Evolutionary conservation across 495 filamentous ascomycete genomes (phyloP), one percentile per base, ranked within the genome.

Genomic region (Hypoxylon crocopeplum): DNA sequence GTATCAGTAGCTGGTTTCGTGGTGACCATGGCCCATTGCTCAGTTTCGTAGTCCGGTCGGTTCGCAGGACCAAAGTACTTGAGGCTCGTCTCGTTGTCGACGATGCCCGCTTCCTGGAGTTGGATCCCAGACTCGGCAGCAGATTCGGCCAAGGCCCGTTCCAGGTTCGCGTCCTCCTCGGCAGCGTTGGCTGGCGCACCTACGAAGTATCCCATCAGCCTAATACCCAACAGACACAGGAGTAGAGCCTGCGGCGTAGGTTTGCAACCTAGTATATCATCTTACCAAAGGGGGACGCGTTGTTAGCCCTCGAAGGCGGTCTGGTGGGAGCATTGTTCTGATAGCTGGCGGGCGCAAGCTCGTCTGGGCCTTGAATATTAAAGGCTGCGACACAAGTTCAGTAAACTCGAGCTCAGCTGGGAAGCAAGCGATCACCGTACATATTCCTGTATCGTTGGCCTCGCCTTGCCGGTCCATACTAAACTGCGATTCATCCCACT

Each of bases 1-100:
- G 37, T 22, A 17, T 50, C 62, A 11, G 62, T 22, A 7, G 78
- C 67, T 34, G 81, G 82, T 54, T 66, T 70, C 5, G 69, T 44
- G 3, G 81, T 71, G 3, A 89, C 85, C 82, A 97, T 77, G n/a
- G 86, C 88, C 92, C 92, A 96, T 25, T 83, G 69, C 32, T 75
- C 77, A n/a, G 81, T 73, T 30, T 93, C 85, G 65, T 95, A 95
- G 44, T 88, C 72, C 12, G 81, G 77, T 15, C 84, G 80, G n/a
- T 79, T 91, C 1, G 92, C 90, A 21, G 88, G 88, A 4, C 85
- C 84, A 72, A 96, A 93, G 16, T 84, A 51, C 13, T 69, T 70
- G 7, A 62, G 40, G 22, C 59, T 64, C 0, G 67, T 64, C 10
- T 71, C 70, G 22, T 61, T 65, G 22, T 68, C 61, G 11, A 69